phyloP scores from a whole-genome alignment of 805 yeast species.

The Kregervanrija pseudodelftensis region DNA sequence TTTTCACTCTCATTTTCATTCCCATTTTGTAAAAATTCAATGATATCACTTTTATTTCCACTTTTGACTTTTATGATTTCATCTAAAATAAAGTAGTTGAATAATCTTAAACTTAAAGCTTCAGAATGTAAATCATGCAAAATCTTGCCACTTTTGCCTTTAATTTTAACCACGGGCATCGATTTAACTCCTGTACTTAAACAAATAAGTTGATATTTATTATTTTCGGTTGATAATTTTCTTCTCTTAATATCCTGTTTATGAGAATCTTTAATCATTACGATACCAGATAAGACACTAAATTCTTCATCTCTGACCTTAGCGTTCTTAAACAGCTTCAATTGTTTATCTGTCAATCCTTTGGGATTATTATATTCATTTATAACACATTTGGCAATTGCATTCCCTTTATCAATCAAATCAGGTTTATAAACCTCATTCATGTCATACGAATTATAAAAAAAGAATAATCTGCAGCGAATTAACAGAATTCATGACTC shows the following conservation, averaged over 20 bases:
- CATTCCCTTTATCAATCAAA: neutral
- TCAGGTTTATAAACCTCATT: no score
- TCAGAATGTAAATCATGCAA: constrained; percentile 94
- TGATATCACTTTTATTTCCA: constrained; percentile 9
- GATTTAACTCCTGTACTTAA: constrained; percentile 83
- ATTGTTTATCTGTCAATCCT: neutral
- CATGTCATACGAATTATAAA: no score
- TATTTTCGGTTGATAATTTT: constrained; percentile 2
- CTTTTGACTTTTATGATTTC: constrained; percentile 31
- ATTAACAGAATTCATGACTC: no score
- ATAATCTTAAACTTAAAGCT: constrained; percentile 60
- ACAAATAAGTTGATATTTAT: constrained; percentile 32
- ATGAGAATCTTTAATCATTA: neutral
- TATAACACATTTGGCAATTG: constrained; percentile 2
- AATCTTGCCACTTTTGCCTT: constrained; percentile 41
- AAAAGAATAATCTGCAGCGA: no score
- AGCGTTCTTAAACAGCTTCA: constrained; percentile 6
- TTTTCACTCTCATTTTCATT: neutral
- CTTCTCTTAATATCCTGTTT: constrained; percentile 9
- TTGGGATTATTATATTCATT: neutral
- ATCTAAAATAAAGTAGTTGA: constrained; percentile 53
- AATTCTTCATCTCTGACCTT: constrained; percentile 3
- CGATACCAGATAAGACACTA: constrained; percentile 1
- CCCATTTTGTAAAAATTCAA: constrained; percentile 7
- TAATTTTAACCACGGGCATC: constrained; percentile 44